Evolutionary conservation across 176 grass and related monocot species (phyloP).

Genomic region (Cenchrus purpureus): DNA sequence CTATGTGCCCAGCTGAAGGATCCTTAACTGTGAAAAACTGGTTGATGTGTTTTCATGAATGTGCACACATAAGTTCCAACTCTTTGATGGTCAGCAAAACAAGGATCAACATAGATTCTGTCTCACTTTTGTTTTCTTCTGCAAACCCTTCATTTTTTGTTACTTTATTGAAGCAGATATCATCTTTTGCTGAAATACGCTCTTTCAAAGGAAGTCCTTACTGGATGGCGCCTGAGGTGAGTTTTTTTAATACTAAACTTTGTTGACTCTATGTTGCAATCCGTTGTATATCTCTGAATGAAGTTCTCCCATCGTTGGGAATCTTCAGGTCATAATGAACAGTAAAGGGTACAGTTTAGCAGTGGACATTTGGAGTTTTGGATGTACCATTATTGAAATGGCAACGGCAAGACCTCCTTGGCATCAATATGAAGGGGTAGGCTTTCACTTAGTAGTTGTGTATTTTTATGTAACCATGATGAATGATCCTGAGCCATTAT

Average conservation of each 20-base stretch:
- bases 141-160: conserved; percentile 32
- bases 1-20: background rate
- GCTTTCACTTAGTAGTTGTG: conserved; percentile 38
- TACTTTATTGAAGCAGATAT: conserved; percentile 73
- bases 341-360: conserved; percentile 79
- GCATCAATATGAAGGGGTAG: conserved; percentile 92
- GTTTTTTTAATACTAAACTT: conserved; percentile 28
- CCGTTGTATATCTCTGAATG: background rate
- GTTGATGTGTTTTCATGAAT: background rate
- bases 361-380: conserved; percentile 97
- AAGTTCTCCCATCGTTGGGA: conserved; percentile 10
- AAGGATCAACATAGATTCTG: conserved; percentile 1
- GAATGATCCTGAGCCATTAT: conserved; percentile 4
- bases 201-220: conserved; percentile 99
- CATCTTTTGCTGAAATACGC: conserved; percentile 87
- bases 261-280: background rate
- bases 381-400: conserved; percentile 98
- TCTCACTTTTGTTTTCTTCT: background rate
- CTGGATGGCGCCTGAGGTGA: conserved; percentile 99
- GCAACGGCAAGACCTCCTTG: conserved; percentile 95
- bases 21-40: background rate
- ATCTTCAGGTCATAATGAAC: conserved; percentile 90
- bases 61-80: background rate
- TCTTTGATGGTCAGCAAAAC: background rate
- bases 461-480: conserved; percentile 37